Percentiles rank a stretch among this genome's conserved stretches.
phyloP scores from a whole-genome alignment of 352 stramenopile genomes.

The Phytophthora capsici region DNA sequence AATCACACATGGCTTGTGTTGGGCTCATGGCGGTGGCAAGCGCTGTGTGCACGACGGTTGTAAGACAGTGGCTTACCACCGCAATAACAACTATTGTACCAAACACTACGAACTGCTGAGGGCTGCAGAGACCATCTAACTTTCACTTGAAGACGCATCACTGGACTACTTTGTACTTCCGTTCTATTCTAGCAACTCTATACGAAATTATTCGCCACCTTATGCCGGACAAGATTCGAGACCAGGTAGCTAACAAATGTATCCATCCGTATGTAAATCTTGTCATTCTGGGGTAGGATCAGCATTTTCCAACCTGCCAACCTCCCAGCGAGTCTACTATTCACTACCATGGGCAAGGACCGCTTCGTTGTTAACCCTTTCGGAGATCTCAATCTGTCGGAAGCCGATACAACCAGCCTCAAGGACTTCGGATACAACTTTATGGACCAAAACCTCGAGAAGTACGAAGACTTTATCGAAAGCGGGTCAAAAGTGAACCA shows the following conservation, averaged over 20 bases:
- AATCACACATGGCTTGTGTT: constrained; percentile 38
- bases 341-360: constrained; percentile 32
- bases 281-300: too few relatives aligned
- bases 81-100: constrained; percentile 55
- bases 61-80: constrained; percentile 44
- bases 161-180: too few relatives aligned
- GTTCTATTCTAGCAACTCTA: too few relatives aligned
- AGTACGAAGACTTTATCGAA: constrained; percentile 48
- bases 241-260: too few relatives aligned
- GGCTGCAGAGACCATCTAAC: too few relatives aligned
- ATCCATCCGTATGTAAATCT: too few relatives aligned
- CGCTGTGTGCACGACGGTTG: constrained; percentile 38
- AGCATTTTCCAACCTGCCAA: too few relatives aligned
- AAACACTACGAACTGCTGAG: constrained; percentile 3
- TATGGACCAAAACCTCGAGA: constrained; percentile 36
- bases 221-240: too few relatives aligned
- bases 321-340: too few relatives aligned
- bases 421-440: constrained; percentile 38
- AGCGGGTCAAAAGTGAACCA: constrained; percentile 32
- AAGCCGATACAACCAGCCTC: constrained; percentile 21
- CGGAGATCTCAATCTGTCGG: constrained; percentile 21
- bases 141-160: too few relatives aligned
- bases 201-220: too few relatives aligned
- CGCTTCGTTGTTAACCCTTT: constrained; percentile 44
- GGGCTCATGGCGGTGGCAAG: constrained; percentile 40